Base-by-base conservation (phyloP, 2,329 filamentous ascomycete genomes). In the Clonostachys chloroleuca region DNA sequence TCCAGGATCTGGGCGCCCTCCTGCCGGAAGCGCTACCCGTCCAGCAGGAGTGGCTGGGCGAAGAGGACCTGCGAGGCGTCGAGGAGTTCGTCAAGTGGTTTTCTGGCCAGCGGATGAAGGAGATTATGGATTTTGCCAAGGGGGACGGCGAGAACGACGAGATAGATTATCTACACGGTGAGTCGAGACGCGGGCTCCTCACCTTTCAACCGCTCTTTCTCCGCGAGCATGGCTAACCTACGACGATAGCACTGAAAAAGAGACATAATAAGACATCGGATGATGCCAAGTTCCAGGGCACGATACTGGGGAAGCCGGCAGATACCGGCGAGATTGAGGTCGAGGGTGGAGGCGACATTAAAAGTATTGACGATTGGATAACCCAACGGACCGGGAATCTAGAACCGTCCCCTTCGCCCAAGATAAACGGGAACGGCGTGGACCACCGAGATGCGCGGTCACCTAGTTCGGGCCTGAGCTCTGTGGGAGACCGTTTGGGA, bases 181-280 rank as follows among this genome's bases (percentile, higher is more conserved):
- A 59, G 75, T 61, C 3, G 36, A 8, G 14, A 39, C 14, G n/a
- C 6, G 33, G 33, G 33, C 34, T 44, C 14, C 44, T 33, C 17
- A 45, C 41, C 35, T 54, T 56, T 33, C 40, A 16, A 36, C 42
- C 17, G 37, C 37, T 37, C 43, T n/a, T 39, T 39, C 33, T 24
- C 7, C 33, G 20, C 47, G 9, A 36, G 20, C 65, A 86, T 39
- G 45, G 40, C 40, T 47, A 6, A 34, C 39, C 12, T 30, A 42
- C 2, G 14, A n/a, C 17, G 16, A 18, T 33, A 12, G 87, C 84
- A 5, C 72, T 97, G 40, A 96, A 95, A 67, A 94, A 92, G 69
- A 96, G 95, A 61, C 89, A 95, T 65, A 91, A 86, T 69, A 95
- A 94, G 57, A 88, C 87, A 1, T 89, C 87, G 52, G 90, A 95